Evolutionary conservation across 768 basidiomycete genomes (phyloP).

Genomic region (Candolleomyces efflorescens): DNA sequence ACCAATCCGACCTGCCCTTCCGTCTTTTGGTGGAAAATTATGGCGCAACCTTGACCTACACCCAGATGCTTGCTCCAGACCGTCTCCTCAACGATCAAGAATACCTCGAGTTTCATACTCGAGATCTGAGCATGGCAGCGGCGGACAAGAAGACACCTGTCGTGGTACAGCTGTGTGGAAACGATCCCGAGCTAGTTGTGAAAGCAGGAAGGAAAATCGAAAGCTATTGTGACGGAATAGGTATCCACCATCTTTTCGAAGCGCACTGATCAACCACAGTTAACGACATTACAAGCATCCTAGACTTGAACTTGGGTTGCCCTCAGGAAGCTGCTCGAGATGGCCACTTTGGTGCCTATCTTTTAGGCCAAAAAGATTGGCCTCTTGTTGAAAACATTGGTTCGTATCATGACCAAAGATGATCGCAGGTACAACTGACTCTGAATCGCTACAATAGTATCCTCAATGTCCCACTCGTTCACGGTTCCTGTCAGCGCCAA

Average conservation of each 20-base stretch:
- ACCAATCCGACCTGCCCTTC: constrained; percentile 77
- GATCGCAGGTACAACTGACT: neutral
- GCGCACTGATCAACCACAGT: neutral
- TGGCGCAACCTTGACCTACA: constrained; percentile 65
- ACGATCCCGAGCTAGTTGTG: constrained; percentile 59
- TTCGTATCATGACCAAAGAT: constrained; percentile 21
- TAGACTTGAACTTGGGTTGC: constrained; percentile 81
- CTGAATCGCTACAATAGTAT: constrained; percentile 38
- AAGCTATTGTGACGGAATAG: constrained; percentile 63
- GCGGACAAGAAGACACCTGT: constrained; percentile 39
- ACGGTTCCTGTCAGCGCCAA: constrained; percentile 64
- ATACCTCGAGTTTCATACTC: constrained; percentile 60
- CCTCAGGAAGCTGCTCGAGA: constrained; percentile 67
- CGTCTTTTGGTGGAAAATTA: constrained; percentile 56
- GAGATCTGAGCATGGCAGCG: constrained; percentile 41
- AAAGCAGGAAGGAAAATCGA: constrained; percentile 58
- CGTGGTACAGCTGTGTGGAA: constrained; percentile 71
- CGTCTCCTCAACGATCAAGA: constrained; percentile 57
- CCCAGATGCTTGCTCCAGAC: constrained; percentile 72
- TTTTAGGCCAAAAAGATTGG: constrained; percentile 74
- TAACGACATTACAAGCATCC: constrained; percentile 10
- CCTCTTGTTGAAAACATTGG: constrained; percentile 61
- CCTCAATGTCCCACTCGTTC: constrained; percentile 58
- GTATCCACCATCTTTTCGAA: constrained; percentile 29
- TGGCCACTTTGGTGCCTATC: constrained; percentile 69